These are phyloP conservation scores for Furcasterigmium sp. DNA, from an alignment of 2,329 filamentous ascomycete genomes.

Conservation along the genomic window DNA sequence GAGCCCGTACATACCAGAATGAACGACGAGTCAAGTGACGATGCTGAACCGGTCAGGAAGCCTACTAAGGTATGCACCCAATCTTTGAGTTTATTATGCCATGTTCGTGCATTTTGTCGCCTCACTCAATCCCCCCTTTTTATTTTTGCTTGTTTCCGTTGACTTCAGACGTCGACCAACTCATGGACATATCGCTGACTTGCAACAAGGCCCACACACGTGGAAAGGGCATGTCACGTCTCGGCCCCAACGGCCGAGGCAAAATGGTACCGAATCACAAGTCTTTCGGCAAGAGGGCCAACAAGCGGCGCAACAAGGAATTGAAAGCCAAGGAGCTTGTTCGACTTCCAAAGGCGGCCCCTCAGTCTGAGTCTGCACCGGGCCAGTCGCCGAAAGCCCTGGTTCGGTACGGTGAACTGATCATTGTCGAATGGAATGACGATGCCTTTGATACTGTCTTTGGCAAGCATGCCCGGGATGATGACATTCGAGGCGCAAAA, in stretches of 20 bases:
- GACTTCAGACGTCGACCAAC: not conserved
- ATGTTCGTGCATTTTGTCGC: too few relatives aligned
- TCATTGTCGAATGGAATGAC: slow-evolving; percentile 81
- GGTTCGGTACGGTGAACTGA: slow-evolving; percentile 74
- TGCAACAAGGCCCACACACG: not conserved
- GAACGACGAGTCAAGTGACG: slow-evolving; percentile 54
- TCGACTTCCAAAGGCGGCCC: slow-evolving; percentile 18
- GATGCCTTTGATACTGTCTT: slow-evolving; percentile 70
- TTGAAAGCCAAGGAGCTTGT: slow-evolving; percentile 29
- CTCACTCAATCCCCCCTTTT: too few relatives aligned
- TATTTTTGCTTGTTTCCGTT: not conserved
- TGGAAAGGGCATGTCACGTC: not conserved
- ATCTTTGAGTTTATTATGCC: not conserved
- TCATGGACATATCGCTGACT: not conserved
- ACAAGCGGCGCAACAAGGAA: slow-evolving; percentile 42
- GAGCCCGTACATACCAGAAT: slow-evolving; percentile 42
- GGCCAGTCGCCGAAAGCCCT: slow-evolving; percentile 45
- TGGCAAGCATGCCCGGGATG: slow-evolving; percentile 30
- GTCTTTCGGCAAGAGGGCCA: slow-evolving; percentile 43
- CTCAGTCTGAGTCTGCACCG: slow-evolving; percentile 11
- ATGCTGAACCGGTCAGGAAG: slow-evolving; percentile 31
- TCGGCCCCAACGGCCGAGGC: slow-evolving; percentile 33
- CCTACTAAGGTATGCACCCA: slow-evolving; percentile 25
- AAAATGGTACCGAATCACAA: slow-evolving; percentile 35
- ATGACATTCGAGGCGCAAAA: slow-evolving; percentile 52